Percentiles rank a stretch among this genome's conserved stretches.
These are phyloP conservation scores for Monotropa hypopitys DNA, from an alignment of 179 eudicot genomes.

Conservation along the genomic window DNA sequence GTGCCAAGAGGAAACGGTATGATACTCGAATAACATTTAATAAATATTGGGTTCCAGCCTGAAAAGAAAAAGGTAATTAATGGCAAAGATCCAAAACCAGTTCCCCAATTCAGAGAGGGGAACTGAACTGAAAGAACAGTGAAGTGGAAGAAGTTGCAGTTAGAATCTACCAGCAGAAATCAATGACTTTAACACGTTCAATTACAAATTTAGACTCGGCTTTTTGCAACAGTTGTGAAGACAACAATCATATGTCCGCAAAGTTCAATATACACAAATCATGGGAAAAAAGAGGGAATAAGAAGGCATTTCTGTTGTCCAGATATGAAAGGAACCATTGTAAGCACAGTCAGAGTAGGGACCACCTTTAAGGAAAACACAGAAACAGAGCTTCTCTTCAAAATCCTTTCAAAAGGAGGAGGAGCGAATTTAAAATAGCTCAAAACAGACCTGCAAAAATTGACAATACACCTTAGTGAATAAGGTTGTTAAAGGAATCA, in stretches of 20 bases:
- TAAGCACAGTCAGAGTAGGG: not conserved
- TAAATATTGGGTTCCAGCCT: slow-evolving; percentile 29
- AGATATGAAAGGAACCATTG: not conserved
- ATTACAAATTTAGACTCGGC: not conserved
- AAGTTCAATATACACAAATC: not conserved
- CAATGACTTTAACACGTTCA: not conserved
- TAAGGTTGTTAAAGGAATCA: not conserved
- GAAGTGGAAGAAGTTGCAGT: not conserved
- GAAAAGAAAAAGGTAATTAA: not conserved
- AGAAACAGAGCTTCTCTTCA: slow-evolving; percentile 14
- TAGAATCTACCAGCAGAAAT: not conserved
- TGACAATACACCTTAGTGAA: not conserved
- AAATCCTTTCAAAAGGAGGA: slow-evolving; percentile 66
- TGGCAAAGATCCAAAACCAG: not conserved
- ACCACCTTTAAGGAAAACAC: slow-evolving; percentile 32
- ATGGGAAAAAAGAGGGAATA: not conserved
- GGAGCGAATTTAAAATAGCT: slow-evolving; percentile 54
- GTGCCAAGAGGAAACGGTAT: slow-evolving; percentile 56
- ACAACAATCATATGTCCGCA: not conserved
- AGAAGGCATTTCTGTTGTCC: not conserved
- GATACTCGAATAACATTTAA: slow-evolving; percentile 48
- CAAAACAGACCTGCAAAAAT: slow-evolving; percentile 28
- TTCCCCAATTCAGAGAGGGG: not conserved
- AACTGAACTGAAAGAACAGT: not conserved
- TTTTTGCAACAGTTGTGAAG: not conserved